Base-by-base conservation (phyloP, 164 flowering plant genomes). In the Stephania yunnanensis region DNA sequence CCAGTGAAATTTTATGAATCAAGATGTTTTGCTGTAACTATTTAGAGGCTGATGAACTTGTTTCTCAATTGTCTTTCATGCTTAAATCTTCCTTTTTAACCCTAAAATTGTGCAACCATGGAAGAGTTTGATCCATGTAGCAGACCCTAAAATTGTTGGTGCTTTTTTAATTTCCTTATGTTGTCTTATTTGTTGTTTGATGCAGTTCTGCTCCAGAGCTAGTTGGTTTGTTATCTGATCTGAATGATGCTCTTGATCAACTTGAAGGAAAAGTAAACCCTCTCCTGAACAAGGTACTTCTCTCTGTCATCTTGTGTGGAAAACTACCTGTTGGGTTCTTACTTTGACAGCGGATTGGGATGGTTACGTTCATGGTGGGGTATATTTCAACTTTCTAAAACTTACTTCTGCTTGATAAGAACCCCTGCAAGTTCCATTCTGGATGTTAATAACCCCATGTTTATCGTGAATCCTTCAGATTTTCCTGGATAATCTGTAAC, bases 141-240 rank as follows among this genome's bases (percentile, higher is more conserved):
- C 1, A 4, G 42, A 13, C 3, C 61, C 5, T 53, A 53, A 53
- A 13, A 53, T 53, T 53, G 42, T 36, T 36, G 42, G 42, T 36
- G 4, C 61, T 4, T 19, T 53, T 17, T 58, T 19, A 58, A 20
- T 58, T 58, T 19, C 7, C 19, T 58, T 17, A 0, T 17, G 65
- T 17, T 58, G n/a, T 58, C 65, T 65, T 58, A 46, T 53, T 46
- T n/a, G 12, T 66, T 73, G 55, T 31, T 9, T 63, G 74, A 10
- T 80, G 29, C 88, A 91, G 98, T 84, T 83, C 90, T 78, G 94
- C 95, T 75, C 97, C 97, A 53, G 98, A 95, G 69, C 79, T 95
- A 66, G 87, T 92, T 77, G 95, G 90, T 78, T 83, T 92, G 77
- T 79, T 90, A 68, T 81, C 92, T 19, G 98, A 93, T 81, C 81